A percentile compares a stretch with the other conserved stretches of the same genome.
These are phyloP conservation scores for Sungouiozyma ichnusensis DNA, from an alignment of 805 yeast genomes.

Conservation along the genomic window DNA sequence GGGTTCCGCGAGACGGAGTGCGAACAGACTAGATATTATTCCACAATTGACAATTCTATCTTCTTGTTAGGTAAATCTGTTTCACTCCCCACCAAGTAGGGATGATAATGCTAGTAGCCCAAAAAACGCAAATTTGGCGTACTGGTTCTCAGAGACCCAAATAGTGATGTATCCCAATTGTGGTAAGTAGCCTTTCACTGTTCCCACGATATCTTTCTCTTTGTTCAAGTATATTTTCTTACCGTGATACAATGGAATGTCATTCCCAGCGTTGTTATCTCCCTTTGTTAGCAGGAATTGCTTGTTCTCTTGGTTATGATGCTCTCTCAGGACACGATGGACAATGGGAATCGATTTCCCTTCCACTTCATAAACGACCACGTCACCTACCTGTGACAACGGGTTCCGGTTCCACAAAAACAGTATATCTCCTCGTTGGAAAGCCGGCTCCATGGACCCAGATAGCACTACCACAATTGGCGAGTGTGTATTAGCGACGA, in stretches of 20 bases:
- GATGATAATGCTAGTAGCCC: conserved; percentile 67
- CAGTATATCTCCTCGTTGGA: conserved; percentile 92
- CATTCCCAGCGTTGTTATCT: conserved; percentile 90
- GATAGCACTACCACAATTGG: conserved; percentile 95
- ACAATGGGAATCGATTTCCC: conserved; percentile 89
- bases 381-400: conserved; percentile 69
- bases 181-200: conserved; percentile 89
- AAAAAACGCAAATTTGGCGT: conserved; percentile 67
- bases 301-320: conserved; percentile 33
- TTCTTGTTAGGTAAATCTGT: too few species aligned
- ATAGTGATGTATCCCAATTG: conserved; percentile 85
- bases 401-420: conserved; percentile 80
- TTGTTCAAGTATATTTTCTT: conserved; percentile 70
- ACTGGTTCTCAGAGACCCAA: conserved; percentile 77
- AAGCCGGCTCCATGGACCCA: conserved; percentile 99
- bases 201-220: conserved; percentile 70
- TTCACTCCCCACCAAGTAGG: conserved; percentile 46
- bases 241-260: conserved; percentile 71
- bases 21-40: too few species aligned
- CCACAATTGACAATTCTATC: too few species aligned
- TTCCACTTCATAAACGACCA: conserved; percentile 81
- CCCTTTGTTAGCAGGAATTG: conserved; percentile 87
- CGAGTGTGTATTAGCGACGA: conserved; percentile 72
- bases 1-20: too few species aligned
- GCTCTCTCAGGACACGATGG: conserved; percentile 86